A percentile compares a stretch with the other conserved stretches of the same genome.
These are phyloP conservation scores for Saccharomycopsis olivae DNA, from an alignment of 805 yeast genomes.

Conservation along the genomic window DNA sequence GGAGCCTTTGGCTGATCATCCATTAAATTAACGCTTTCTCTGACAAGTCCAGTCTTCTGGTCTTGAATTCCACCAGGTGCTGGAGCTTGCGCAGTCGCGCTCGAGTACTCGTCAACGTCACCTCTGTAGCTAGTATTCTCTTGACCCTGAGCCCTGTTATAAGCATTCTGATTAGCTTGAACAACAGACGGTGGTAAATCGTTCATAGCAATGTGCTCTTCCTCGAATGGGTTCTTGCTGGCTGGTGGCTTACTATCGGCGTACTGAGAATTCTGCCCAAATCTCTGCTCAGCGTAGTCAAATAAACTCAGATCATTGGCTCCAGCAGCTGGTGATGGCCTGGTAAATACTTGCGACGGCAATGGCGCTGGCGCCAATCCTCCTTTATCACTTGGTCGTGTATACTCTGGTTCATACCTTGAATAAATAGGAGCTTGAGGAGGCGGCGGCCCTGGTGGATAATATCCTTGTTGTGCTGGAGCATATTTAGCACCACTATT, in stretches of 20 bases:
- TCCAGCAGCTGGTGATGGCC: neutral
- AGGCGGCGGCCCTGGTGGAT: neutral
- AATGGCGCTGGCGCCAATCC: slow-evolving; percentile 10
- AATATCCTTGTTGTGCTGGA: neutral
- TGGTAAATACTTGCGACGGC: slow-evolving; percentile 9
- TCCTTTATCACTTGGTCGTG: neutral
- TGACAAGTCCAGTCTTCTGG: no score
- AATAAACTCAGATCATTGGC: slow-evolving; percentile 1
- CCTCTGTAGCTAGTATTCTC: no score
- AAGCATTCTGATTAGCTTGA: no score
- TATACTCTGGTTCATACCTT: neutral
- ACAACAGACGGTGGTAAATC: neutral
- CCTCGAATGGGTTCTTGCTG: neutral
- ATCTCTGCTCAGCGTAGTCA: neutral
- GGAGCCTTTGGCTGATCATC: no score
- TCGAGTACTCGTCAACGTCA: no score
- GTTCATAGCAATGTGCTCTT: neutral
- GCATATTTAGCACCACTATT: slow-evolving; percentile 1
- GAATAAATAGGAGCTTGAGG: neutral
- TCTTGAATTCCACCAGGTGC: no score
- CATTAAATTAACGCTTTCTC: no score
- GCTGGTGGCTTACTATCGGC: slow-evolving; percentile 6
- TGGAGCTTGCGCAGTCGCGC: no score
- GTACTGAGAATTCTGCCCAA: slow-evolving; percentile 7
- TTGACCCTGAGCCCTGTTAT: no score